Base-by-base conservation (phyloP, 1,284 basidiomycete genomes). In the Cryptococcus sp. region DNA sequence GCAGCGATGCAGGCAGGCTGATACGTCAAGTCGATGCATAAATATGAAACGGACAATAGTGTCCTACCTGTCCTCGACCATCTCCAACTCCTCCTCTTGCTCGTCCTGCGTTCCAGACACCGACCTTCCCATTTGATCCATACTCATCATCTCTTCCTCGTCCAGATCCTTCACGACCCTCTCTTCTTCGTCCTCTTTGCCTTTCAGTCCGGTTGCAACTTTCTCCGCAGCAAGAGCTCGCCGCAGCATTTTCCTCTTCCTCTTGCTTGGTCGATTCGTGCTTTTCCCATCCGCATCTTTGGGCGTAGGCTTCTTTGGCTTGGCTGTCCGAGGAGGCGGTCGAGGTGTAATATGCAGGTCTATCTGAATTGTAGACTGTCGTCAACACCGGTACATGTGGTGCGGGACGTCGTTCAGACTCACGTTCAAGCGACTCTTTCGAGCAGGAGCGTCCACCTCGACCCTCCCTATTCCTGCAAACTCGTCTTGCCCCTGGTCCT, bases 401-500 rank as follows among this genome's bases (percentile, higher is more conserved):
- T 28, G 16, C 28, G 39, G 34, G 11, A 39, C 22, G 26, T 47
- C 45, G 19, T 35, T 31, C n/a, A 50, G n/a, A 23, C 48, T 47
- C 28, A 52, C 54, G 12, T 53, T 55, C 19, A 52, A 43, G 1
- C 50, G 32, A 2, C 31, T 32, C 23, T 44, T 45, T 14, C 44
- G 39, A 22, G 45, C 43, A 14, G 52, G 52, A 19, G n/a, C 47
- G 23, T 49, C 40, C 43, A 43, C 57, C 34, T 63, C 56, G 0
- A 61, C 36, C n/a, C 21, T 50, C 9, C 53, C 54, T 11, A 57
- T 43, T 24, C 48, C 50, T 2, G 43, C 25, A 24, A 50, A 34
- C 35, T 75, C 74, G 21, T 66, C 57, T 47, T 69, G 65, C 52
- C 66, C 63, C 19, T 52, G 55, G 12, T 55, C 68, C 33, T 39